Evolutionary conservation across 1,284 basidiomycete species (phyloP).

Genomic region (Retiboletus fuscus): DNA sequence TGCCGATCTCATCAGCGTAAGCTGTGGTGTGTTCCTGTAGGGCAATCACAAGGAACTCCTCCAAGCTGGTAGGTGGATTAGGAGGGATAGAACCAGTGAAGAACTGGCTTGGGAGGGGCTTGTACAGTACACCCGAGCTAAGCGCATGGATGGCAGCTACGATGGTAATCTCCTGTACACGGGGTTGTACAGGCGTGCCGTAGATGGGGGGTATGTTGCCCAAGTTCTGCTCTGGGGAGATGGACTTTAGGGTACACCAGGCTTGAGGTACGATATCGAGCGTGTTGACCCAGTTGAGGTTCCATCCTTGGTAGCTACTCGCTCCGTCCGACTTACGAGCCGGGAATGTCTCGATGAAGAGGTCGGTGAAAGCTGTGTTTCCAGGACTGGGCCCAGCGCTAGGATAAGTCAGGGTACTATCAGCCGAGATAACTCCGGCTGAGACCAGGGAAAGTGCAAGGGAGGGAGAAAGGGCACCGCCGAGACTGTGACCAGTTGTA

Average conservation of each 20-base stretch:
- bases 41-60: too few species aligned
- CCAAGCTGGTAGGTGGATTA: too few species aligned
- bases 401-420: too few species aligned
- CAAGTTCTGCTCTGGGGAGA: conserved; percentile 27
- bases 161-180: background rate
- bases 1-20: too few species aligned
- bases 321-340: background rate
- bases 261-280: conserved; percentile 30
- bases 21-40: too few species aligned
- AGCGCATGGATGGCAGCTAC: background rate
- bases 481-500: too few species aligned
- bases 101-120: too few species aligned
- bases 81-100: too few species aligned
- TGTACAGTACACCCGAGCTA: conserved; percentile 17
- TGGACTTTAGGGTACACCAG: conserved; percentile 12
- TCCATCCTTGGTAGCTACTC: conserved; percentile 30
- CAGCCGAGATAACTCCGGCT: too few species aligned
- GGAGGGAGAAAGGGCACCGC: too few species aligned
- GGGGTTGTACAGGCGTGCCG: conserved; percentile 15
- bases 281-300: conserved; percentile 37
- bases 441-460: too few species aligned
- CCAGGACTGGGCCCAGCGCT: conserved; percentile 27
- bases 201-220: conserved; percentile 35
- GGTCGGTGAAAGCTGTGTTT: conserved; percentile 23
- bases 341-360: conserved; percentile 13